A percentile compares a stretch with the other conserved stretches of the same genome.
These are phyloP conservation scores for Saccharomyces eubayanus DNA, from an alignment of 805 yeast species.

Conservation along the genomic window DNA sequence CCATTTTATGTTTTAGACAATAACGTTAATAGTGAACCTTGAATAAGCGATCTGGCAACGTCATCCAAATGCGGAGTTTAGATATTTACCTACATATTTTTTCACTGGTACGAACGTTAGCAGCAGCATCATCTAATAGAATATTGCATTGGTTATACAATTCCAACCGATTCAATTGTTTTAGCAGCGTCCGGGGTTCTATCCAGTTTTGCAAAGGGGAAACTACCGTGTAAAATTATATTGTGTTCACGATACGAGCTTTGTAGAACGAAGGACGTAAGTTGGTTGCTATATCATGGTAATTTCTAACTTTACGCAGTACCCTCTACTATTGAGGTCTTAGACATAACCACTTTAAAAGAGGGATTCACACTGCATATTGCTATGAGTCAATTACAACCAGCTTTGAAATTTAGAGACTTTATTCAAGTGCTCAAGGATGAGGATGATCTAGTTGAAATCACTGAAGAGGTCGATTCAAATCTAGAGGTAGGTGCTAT, in stretches of 20 bases:
- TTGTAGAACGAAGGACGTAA: background rate
- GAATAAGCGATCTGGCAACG: background rate
- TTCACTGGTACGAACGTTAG: background rate
- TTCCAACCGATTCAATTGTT: background rate
- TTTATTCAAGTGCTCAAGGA: constrained; percentile 18
- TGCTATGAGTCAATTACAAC: constrained; percentile 4
- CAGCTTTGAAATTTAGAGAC: constrained; percentile 23
- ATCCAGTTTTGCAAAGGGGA: too few species aligned
- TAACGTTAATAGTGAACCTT: background rate
- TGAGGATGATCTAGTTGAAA: constrained; percentile 22
- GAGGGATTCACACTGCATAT: background rate
- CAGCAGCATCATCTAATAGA: background rate
- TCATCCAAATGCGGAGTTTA: background rate
- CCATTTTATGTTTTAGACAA: background rate
- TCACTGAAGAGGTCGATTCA: constrained; percentile 21
- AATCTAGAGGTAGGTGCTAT: constrained; percentile 26
- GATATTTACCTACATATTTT: background rate
- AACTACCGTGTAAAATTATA: too few species aligned
- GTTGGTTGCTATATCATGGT: background rate
- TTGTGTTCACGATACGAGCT: too few species aligned
- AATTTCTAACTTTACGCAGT: background rate
- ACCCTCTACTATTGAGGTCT: background rate
- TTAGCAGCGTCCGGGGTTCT: too few species aligned
- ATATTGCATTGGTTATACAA: background rate
- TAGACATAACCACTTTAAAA: background rate